These are phyloP conservation scores for Alternaria ventricosa DNA, from an alignment of 2,329 filamentous ascomycete species.

Conservation along the genomic window DNA sequence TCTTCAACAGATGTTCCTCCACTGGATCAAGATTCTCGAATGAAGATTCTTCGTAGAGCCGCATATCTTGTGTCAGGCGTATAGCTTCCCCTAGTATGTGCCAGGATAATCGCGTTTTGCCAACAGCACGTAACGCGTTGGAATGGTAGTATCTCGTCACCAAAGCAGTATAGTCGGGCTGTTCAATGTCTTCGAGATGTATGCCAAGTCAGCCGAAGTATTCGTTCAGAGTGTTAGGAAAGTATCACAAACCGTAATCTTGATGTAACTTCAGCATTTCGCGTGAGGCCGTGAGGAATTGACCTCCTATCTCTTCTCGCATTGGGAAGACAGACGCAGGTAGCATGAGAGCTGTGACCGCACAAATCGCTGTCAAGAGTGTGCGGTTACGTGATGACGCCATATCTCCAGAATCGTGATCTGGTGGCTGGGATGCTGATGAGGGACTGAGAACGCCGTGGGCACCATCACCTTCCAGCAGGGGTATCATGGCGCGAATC, in stretches of 20 bases:
- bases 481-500: neutral
- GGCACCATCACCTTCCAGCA: neutral
- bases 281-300: neutral
- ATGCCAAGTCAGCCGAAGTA: neutral
- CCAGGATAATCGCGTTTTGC: neutral
- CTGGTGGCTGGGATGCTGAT: neutral
- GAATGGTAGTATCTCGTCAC: neutral
- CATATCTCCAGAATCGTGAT: neutral
- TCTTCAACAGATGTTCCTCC: neutral
- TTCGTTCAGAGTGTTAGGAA: neutral
- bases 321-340: neutral
- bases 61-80: neutral
- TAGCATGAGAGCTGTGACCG: neutral
- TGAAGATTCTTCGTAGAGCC: neutral
- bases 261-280: neutral
- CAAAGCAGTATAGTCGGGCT: neutral
- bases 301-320: neutral
- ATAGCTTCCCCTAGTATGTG: neutral
- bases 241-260: neutral
- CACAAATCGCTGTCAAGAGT: neutral
- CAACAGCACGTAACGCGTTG: neutral
- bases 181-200: neutral
- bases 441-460: neutral
- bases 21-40: neutral
- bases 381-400: neutral